phyloP scores from a whole-genome alignment of 1,139 yeast genomes.

The Suhomyces bribrorum region DNA sequence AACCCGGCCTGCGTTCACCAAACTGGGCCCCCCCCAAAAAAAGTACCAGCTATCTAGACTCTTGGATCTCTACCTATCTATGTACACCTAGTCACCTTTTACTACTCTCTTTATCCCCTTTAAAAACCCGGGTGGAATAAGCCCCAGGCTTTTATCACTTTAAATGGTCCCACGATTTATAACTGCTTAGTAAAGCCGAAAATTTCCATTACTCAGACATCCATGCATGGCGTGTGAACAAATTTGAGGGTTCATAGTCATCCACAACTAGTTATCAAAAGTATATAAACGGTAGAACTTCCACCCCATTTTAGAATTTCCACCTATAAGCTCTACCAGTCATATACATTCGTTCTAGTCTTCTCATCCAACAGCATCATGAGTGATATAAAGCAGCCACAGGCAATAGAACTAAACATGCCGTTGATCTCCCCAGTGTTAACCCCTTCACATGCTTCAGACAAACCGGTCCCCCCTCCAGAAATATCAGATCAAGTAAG shows the following conservation, averaged over 20 bases:
- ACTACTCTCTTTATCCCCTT: not conserved
- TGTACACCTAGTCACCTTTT: not conserved
- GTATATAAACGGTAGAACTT: not conserved
- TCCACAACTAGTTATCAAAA: not conserved
- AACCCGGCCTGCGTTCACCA: not conserved
- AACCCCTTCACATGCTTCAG: slow-evolving; percentile 27
- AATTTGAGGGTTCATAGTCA: not conserved
- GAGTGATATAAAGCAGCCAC: slow-evolving; percentile 9
- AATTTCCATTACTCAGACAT: slow-evolving; percentile 2
- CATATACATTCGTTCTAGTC: not conserved
- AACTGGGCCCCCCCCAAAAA: not conserved
- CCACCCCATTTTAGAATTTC: not conserved
- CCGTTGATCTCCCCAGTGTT: slow-evolving; percentile 41
- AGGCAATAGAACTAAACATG: slow-evolving; percentile 25
- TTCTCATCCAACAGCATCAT: not conserved
- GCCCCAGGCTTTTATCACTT: not conserved
- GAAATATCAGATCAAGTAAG: slow-evolving; percentile 24
- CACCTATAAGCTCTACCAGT: not conserved
- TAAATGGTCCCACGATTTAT: slow-evolving; percentile 15
- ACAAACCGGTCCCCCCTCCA: slow-evolving; percentile 23
- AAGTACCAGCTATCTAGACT: too few relatives aligned
- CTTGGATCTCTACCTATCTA: not conserved
- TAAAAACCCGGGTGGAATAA: not conserved
- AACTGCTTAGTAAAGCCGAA: slow-evolving; percentile 6
- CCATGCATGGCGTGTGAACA: not conserved